Conservation (phyloP, 768 basidiomycete species). For the Mycena floridula region DNA sequence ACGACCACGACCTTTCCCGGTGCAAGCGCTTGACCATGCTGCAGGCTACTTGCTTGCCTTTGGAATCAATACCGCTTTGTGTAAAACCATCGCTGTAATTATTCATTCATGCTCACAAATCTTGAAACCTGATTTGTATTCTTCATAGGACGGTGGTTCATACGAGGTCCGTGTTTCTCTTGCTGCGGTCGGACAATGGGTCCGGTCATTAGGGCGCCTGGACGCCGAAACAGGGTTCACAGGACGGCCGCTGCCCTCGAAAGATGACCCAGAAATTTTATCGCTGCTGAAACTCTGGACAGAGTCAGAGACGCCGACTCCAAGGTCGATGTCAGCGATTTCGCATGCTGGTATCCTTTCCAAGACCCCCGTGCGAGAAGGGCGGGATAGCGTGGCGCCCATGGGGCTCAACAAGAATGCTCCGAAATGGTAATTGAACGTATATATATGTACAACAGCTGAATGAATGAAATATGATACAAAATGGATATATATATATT, state of each 20-base stretch:
- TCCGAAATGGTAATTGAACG: background rate
- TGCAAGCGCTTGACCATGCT: slow-evolving; percentile 57
- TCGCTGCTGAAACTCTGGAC: slow-evolving; percentile 23
- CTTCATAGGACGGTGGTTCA: slow-evolving; percentile 48
- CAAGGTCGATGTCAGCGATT: slow-evolving; percentile 32
- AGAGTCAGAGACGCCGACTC: slow-evolving; percentile 11
- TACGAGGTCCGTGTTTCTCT: slow-evolving; percentile 58
- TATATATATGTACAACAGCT: too few relatives aligned
- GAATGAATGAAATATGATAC: too few relatives aligned
- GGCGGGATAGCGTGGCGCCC: slow-evolving; percentile 21
- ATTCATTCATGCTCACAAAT: background rate
- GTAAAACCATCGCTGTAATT: slow-evolving; percentile 42
- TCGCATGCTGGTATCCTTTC: slow-evolving; percentile 39
- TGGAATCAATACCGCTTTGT: slow-evolving; percentile 51
- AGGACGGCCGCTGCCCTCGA: slow-evolving; percentile 32
- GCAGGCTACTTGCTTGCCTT: slow-evolving; percentile 55
- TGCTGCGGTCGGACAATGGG: slow-evolving; percentile 49
- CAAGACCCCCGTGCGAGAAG: slow-evolving; percentile 35
- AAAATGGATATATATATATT: too few relatives aligned
- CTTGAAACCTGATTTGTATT: background rate
- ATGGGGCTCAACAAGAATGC: slow-evolving; percentile 18
- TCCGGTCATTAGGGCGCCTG: slow-evolving; percentile 46
- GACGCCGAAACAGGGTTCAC: slow-evolving; percentile 32
- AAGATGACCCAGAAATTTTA: slow-evolving; percentile 30
- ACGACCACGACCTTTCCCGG: slow-evolving; percentile 34